Evolutionary conservation across 352 stramenopile species (phyloP).

Genomic region (Phytophthora pinifolia): DNA sequence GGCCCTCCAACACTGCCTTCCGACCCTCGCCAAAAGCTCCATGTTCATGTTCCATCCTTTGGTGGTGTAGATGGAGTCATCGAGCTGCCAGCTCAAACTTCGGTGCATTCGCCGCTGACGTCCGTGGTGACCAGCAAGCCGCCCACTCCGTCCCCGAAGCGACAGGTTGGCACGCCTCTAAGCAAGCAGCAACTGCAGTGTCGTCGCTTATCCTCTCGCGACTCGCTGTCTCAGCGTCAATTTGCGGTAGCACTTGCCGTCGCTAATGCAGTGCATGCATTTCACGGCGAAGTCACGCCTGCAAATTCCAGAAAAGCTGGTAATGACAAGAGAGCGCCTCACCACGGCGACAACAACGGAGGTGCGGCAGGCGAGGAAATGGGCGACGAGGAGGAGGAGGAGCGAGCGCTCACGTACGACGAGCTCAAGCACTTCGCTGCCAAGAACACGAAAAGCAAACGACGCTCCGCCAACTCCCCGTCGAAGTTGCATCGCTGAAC

Average conservation of each 20-base stretch:
- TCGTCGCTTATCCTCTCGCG: slow-evolving; percentile 38
- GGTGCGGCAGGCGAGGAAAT: slow-evolving; percentile 10
- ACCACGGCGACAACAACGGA: not conserved
- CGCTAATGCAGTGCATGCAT: slow-evolving; percentile 6
- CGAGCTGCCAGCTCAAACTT: slow-evolving; percentile 37
- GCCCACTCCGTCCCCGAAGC: slow-evolving; percentile 14
- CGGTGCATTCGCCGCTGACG: not conserved
- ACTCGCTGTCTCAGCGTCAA: slow-evolving; percentile 48
- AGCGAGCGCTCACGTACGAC: slow-evolving; percentile 72
- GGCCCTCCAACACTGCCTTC: slow-evolving; percentile 52
- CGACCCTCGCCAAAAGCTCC: slow-evolving; percentile 54
- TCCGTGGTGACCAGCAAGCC: not conserved
- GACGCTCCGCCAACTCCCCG: slow-evolving; percentile 2
- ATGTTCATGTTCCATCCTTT: slow-evolving; percentile 57
- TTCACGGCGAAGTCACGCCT: slow-evolving; percentile 1
- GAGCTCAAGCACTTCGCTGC: slow-evolving; percentile 64
- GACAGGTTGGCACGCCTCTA: slow-evolving; percentile 12
- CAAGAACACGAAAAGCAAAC: slow-evolving; percentile 47
- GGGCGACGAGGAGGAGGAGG: slow-evolving; percentile 63
- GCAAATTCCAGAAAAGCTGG: slow-evolving; percentile 3
- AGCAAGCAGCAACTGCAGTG: slow-evolving; percentile 36
- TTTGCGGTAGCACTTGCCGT: slow-evolving; percentile 35
- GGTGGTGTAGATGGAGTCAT: slow-evolving; percentile 60
- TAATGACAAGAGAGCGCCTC: slow-evolving; percentile 17
- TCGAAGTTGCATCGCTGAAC: slow-evolving; percentile 13